Conservation (phyloP, 202 grass and related monocot species). For the Miscanthus sacchariflorus region DNA sequence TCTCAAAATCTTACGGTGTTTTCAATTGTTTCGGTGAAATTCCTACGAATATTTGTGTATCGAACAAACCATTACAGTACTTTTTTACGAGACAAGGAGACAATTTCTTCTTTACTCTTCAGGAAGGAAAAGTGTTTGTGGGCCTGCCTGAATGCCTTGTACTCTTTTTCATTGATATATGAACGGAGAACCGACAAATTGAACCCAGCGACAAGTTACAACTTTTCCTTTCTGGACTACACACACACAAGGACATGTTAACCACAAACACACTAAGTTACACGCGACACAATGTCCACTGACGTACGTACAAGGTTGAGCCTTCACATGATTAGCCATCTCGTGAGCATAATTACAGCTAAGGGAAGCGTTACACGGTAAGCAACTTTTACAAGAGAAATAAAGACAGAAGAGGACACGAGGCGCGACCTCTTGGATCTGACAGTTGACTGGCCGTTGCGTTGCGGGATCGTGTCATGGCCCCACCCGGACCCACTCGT, state of each 20-base stretch:
- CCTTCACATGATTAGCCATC: slow-evolving; percentile 51
- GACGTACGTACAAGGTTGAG: slow-evolving; percentile 36
- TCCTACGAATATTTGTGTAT: not conserved
- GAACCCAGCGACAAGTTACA: slow-evolving; percentile 17
- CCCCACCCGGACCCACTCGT: slow-evolving; percentile 63
- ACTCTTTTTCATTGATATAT: not conserved
- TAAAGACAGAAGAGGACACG: slow-evolving; percentile 20
- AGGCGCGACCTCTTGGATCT: slow-evolving; percentile 30
- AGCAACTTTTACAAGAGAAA: not conserved
- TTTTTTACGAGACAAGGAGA: not conserved
- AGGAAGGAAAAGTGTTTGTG: not conserved
- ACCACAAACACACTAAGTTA: not conserved
- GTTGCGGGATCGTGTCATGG: slow-evolving; percentile 47
- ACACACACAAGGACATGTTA: slow-evolving; percentile 30
- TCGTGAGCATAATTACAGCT: slow-evolving; percentile 55
- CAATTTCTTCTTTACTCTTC: not conserved
- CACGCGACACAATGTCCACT: not conserved
- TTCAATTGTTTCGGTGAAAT: not conserved
- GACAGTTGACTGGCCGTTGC: slow-evolving; percentile 48
- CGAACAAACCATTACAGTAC: not conserved
- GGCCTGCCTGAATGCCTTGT: not conserved
- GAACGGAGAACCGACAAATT: not conserved
- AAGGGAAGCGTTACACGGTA: slow-evolving; percentile 16
- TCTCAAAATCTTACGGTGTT: not conserved
- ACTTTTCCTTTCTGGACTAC: not conserved